Conservation (phyloP, 345 rosid species). For the Salix caprea region DNA sequence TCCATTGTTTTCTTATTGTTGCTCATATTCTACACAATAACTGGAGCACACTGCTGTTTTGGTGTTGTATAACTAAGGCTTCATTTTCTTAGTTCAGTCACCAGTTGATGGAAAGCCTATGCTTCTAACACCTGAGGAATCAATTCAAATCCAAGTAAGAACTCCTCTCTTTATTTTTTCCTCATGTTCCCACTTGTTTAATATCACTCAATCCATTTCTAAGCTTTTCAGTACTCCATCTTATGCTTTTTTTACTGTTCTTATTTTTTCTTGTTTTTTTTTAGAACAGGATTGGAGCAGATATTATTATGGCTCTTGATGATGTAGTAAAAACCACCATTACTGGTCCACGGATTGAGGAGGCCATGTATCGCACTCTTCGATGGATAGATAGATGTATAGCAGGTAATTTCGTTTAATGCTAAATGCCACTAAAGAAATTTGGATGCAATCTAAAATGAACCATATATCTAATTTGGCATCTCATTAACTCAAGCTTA, state of each 20-base stretch:
- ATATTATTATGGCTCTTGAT: conserved; percentile 86
- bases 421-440: conserved; percentile 1
- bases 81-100: conserved; percentile 47
- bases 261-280: neutral
- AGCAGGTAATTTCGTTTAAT: conserved; percentile 33
- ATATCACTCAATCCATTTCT: neutral
- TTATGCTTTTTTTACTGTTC: neutral
- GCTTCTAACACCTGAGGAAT: conserved; percentile 85
- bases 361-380: conserved; percentile 81
- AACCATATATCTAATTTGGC: neutral
- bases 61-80: conserved; percentile 16
- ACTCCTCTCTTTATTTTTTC: neutral
- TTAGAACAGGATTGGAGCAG: conserved; percentile 81
- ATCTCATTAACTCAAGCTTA: neutral
- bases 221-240: neutral
- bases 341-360: conserved; percentile 76
- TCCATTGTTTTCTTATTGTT: conserved; percentile 1
- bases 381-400: conserved; percentile 88
- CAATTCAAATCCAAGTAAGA: conserved; percentile 75
- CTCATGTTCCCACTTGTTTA: neutral
- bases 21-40: neutral
- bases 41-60: neutral
- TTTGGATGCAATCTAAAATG: neutral
- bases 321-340: conserved; percentile 81
- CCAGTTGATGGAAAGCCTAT: conserved; percentile 79